Base-by-base conservation (phyloP, 345 rosid species). In the Murraya koenigii region DNA sequence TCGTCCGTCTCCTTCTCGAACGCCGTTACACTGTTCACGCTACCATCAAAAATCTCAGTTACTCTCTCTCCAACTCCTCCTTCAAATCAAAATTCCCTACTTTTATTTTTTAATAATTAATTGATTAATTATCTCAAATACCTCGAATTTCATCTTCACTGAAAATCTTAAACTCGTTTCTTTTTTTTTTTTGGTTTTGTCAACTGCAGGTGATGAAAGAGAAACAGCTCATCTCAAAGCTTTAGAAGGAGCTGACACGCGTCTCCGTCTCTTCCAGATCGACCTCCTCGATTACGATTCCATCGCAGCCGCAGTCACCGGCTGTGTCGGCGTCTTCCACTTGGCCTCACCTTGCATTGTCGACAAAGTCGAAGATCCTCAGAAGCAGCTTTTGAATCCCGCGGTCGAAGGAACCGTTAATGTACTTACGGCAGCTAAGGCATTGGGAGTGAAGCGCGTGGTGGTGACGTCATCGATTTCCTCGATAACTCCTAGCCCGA, bases 301-400 rank as follows among this genome's bases (percentile, higher is more conserved):
- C 28, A 82, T 96, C 72, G 74, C 75, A 68, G 81, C 95, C 55
- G 90, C 97, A 6, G 74, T 92, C 83, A 71, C 61, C 35, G 95
- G 95, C 60, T 96, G 98, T 61, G 47, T 81, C 56, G 98, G 98
- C 30, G 93, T 94, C 44, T 94, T 96, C 87, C 98, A 96, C 82
- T 88, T 96, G 39, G 99, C 99, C 36, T 94, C 95, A 71, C 98
- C 99, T 13, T 91, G 95, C 88, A 92, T 80, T 80, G 90, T 94
- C 71, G 97, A 91, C 61, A 71, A 77, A 82, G 98, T 91, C 71
- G 80, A 49, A 3, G 95, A 96, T 74, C 98, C 97, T 3, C 87
- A 96, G 95, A 91, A 88, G 60, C 88, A 92, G 84, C 88, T 96
- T 33, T 80, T 96, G 80, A 93, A 91, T 78, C 98, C 97, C 59